Conservation (phyloP, 2,329 filamentous ascomycete species). For the Aspergillus spinulosporus region DNA sequence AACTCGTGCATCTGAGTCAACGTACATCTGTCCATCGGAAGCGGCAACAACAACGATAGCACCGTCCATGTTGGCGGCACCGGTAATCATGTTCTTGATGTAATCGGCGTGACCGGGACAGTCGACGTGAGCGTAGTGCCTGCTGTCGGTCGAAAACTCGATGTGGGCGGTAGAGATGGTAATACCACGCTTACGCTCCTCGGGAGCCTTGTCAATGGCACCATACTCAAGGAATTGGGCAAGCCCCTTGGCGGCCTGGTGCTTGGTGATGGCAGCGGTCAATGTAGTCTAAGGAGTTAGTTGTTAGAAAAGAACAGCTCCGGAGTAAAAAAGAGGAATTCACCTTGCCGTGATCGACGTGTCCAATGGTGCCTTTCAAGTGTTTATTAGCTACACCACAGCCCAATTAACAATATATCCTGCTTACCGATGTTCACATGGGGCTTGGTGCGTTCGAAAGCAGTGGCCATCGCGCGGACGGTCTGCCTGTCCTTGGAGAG, state of each 20-base stretch:
- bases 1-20: background rate
- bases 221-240: slow-evolving; percentile 97
- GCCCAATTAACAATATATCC: background rate
- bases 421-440: slow-evolving; percentile 92
- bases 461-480: slow-evolving; percentile 59
- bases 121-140: slow-evolving; percentile 99
- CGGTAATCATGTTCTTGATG: slow-evolving; percentile 99
- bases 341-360: slow-evolving; percentile 99
- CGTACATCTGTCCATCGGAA: slow-evolving; percentile 93
- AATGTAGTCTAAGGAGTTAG: slow-evolving; percentile 74
- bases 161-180: slow-evolving; percentile 98
- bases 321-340: slow-evolving; percentile 18
- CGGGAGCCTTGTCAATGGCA: slow-evolving; percentile 96
- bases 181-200: slow-evolving; percentile 99
- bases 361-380: slow-evolving; percentile 83
- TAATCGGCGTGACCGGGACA: slow-evolving; percentile 99
- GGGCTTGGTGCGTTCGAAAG: slow-evolving; percentile 86
- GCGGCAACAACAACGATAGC: slow-evolving; percentile 98
- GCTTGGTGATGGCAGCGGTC: slow-evolving; percentile 97
- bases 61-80: slow-evolving; percentile 98
- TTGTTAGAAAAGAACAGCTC: slow-evolving; percentile 17
- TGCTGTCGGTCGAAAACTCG: slow-evolving; percentile 90
- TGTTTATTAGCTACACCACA: background rate
- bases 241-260: slow-evolving; percentile 90
- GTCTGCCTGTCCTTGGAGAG: slow-evolving; percentile 48